Base-by-base conservation (phyloP, 228 moss, liverwort and hornwort species). In the Sphagnum fallax region DNA sequence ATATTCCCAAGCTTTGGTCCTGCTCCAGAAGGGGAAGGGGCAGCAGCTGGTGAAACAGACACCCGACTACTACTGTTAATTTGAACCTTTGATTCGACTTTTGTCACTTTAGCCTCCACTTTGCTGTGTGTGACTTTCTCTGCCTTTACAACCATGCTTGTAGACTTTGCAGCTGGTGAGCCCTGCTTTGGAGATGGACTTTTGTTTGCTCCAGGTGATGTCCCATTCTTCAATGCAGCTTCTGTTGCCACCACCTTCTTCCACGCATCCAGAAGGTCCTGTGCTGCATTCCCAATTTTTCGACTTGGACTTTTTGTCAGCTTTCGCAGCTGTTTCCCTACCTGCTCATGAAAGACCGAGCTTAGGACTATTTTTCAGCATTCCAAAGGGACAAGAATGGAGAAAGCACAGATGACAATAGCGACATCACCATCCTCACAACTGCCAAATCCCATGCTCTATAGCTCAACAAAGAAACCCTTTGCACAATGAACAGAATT, bases 301-400 rank as follows among this genome's bases (percentile, higher is more conserved):
- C 82, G 68, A 47, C 78, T 88, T 51, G 83, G 78, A 77, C 93
- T 92, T 70, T 97, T 97, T 7, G 88, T 90, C 50, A 97, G 80
- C 79, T 88, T 93, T 47, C 91, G 88, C 48, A 97, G 82, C 64
- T 83, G 86, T 81, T 87, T 97, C 51, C 91, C 97, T 52, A 97
- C 93, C 96, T 96, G 82, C 69, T 71, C 72, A 57, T 59, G 13
- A 62, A 48, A 55, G 32, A 32, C 32, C 32, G 2, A 32, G 32
- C 32, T 32, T 2, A 32, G 2, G 2, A 2, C 32, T 32, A 32
- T 32, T 32, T 32, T 2, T 32, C 32, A 32, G 2, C 32, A 32
- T 32, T 32, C 32, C 32, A 32, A 32, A 32, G 32, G 32, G 32
- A 2, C 32, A 32, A 32, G 32, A 32, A 32, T 32, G 32, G 32